Evolutionary conservation across 441 rosid species (phyloP).

Genomic region (Gossypium lobatum): DNA sequence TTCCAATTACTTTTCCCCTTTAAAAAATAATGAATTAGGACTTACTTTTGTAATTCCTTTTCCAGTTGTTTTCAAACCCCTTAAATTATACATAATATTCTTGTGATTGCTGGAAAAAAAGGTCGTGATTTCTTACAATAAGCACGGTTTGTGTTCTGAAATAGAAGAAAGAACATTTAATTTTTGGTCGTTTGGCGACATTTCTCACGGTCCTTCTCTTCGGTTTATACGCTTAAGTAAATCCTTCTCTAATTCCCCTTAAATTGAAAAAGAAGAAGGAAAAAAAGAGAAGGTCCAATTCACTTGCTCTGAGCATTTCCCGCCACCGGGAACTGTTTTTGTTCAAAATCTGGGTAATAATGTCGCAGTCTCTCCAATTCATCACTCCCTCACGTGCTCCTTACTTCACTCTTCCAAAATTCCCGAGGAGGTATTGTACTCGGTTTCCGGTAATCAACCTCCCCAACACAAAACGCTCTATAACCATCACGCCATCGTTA

Average conservation of each 20-base stretch:
- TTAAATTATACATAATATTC: too few species aligned
- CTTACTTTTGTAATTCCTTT: too few species aligned
- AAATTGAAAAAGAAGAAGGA: neutral
- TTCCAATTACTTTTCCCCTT: too few species aligned
- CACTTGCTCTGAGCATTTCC: neutral
- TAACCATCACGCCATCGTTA: conserved; percentile 34
- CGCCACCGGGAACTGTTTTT: neutral
- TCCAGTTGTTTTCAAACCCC: too few species aligned
- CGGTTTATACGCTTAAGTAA: conserved; percentile 39
- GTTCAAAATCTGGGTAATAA: conserved; percentile 17
- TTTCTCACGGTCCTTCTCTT: conserved; percentile 22
- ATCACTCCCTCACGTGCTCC: conserved; percentile 40
- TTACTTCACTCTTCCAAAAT: conserved; percentile 32
- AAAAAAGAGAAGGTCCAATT: neutral
- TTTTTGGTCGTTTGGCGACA: conserved; percentile 25
- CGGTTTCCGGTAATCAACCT: conserved; percentile 25
- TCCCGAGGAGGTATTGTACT: conserved; percentile 32
- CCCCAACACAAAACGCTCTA: conserved; percentile 21
- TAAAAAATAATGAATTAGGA: too few species aligned
- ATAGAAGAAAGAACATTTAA: too few species aligned
- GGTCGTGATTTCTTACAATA: too few species aligned
- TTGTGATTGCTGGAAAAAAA: too few species aligned
- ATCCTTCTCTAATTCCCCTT: conserved; percentile 1
- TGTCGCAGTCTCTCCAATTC: conserved; percentile 70
- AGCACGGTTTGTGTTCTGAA: too few species aligned